Percentiles rank a stretch among this genome's conserved stretches.
Evolutionary conservation across 345 rosid species (phyloP).

Genomic region (Citrus australasica): DNA sequence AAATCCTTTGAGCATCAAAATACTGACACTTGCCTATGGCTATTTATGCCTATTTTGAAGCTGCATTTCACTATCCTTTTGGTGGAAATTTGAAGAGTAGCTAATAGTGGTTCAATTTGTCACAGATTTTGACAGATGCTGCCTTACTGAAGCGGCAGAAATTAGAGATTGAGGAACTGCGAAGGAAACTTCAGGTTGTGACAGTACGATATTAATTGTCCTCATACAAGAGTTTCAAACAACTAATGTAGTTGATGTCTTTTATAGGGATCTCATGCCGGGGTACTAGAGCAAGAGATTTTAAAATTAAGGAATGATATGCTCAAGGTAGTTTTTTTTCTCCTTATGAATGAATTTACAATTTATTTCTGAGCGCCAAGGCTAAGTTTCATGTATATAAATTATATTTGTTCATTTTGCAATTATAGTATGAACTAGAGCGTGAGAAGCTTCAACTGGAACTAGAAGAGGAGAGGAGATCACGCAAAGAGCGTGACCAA

Average conservation of each 20-base stretch:
- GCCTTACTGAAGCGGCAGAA: constrained; percentile 89
- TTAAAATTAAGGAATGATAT: constrained; percentile 81
- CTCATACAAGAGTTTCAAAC: not conserved
- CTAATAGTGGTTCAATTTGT: constrained; percentile 29
- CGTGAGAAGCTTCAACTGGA: constrained; percentile 82
- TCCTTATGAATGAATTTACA: constrained; percentile 7
- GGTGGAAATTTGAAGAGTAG: constrained; percentile 13
- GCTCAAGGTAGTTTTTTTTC: constrained; percentile 63
- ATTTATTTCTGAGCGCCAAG: constrained; percentile 2
- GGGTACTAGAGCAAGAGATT: constrained; percentile 86
- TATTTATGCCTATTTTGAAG: not conserved
- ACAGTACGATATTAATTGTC: not conserved
- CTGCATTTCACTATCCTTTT: constrained; percentile 1
- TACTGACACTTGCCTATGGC: not conserved
- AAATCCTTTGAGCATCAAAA: constrained; percentile 6
- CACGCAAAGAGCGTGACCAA: constrained; percentile 63
- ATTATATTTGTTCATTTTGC: not conserved
- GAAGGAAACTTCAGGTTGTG: constrained; percentile 77
- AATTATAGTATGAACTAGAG: constrained; percentile 80
- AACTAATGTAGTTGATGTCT: constrained; percentile 13
- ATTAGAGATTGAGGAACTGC: constrained; percentile 90
- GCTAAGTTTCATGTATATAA: not conserved
- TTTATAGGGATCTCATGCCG: constrained; percentile 85
- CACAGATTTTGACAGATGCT: constrained; percentile 89
- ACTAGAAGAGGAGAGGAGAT: constrained; percentile 82